phyloP scores from a whole-genome alignment of 2,329 filamentous ascomycete genomes.

The Fusarium haematococcum region DNA sequence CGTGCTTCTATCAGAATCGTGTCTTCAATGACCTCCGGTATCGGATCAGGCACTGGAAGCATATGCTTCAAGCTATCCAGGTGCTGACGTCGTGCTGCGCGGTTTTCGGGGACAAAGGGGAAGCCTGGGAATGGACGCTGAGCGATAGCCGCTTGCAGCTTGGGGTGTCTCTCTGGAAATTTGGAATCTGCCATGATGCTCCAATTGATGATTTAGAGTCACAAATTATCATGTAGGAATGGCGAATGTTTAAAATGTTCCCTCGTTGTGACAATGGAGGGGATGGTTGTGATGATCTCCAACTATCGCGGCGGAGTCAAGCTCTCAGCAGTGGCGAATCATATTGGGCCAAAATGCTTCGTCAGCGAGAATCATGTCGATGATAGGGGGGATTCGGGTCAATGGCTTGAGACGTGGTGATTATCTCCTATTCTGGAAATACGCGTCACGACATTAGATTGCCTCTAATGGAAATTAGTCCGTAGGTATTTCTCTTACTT shows the following conservation, averaged over 20 bases:
- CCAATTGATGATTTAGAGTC: not conserved
- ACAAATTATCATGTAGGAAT: not conserved
- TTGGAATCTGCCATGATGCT: not conserved
- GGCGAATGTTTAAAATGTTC: not conserved
- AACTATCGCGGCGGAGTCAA: not conserved
- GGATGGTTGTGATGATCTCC: not conserved
- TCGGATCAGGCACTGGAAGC: not conserved
- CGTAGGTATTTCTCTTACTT: no score
- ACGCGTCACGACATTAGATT: not conserved
- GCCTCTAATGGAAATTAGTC: not conserved
- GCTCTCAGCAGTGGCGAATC: not conserved
- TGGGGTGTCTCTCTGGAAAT: not conserved
- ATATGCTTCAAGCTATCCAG: not conserved
- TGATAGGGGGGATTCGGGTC: not conserved
- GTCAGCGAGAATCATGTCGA: not conserved
- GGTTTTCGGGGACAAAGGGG: not conserved
- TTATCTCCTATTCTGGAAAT: not conserved
- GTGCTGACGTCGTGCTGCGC: not conserved
- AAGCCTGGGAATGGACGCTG: not conserved
- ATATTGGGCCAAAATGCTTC: not conserved
- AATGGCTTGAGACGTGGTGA: not conserved
- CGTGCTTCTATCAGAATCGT: not conserved
- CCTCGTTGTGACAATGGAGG: not conserved
- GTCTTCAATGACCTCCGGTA: not conserved
- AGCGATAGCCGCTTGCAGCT: not conserved